Evolutionary conservation across 805 yeast species (phyloP).

Genomic region (Sungouiella thailandica): DNA sequence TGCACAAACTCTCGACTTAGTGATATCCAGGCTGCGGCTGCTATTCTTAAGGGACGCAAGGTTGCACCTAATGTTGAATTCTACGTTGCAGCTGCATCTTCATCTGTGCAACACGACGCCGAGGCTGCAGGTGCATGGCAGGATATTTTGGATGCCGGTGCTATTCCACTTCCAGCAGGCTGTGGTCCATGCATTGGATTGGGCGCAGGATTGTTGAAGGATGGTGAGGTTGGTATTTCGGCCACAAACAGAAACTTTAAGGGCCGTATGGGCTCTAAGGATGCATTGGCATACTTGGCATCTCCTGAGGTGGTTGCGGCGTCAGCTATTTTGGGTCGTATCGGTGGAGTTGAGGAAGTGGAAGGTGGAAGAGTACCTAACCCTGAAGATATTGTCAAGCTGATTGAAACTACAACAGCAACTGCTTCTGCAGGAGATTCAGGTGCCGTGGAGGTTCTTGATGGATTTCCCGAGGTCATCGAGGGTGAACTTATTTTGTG

Average conservation of each 20-base stretch:
- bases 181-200: slow-evolving; percentile 99
- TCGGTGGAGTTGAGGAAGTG: slow-evolving; percentile 88
- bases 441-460: slow-evolving; percentile 63
- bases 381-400: slow-evolving; percentile 48
- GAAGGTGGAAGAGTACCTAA: slow-evolving; percentile 46
- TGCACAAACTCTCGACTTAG: slow-evolving; percentile 94
- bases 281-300: slow-evolving; percentile 92
- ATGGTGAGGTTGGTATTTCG: slow-evolving; percentile 96
- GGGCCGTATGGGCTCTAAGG: slow-evolving; percentile 98
- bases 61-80: slow-evolving; percentile 89
- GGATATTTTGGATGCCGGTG: slow-evolving; percentile 84
- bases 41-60: slow-evolving; percentile 73
- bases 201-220: slow-evolving; percentile 88
- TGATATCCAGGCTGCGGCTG: slow-evolving; percentile 93
- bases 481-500: slow-evolving; percentile 91
- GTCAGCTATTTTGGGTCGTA: slow-evolving; percentile 90
- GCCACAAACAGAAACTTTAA: slow-evolving; percentile 98
- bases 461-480: slow-evolving; percentile 86
- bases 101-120: slow-evolving; percentile 89
- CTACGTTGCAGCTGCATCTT: slow-evolving; percentile 96
- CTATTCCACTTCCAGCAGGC: slow-evolving; percentile 93
- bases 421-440: slow-evolving; percentile 25
- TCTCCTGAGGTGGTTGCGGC: slow-evolving; percentile 99
- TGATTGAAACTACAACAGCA: slow-evolving; percentile 22
- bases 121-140: slow-evolving; percentile 92